Base-by-base conservation (phyloP, 495 filamentous ascomycete genomes). In the Penicillium nucicola region DNA sequence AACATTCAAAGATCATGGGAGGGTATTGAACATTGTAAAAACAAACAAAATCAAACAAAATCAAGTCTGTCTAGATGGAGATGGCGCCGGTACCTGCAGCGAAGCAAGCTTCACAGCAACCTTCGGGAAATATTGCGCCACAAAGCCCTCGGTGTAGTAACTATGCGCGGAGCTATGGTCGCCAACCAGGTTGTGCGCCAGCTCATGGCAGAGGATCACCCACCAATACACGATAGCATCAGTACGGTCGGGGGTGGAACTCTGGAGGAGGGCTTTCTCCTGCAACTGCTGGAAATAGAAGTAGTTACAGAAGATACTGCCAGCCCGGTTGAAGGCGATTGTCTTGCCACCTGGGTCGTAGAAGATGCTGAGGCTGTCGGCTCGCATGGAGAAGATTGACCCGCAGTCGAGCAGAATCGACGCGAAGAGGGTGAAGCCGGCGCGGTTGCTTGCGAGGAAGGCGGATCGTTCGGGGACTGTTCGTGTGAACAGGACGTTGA, bases 241-340 rank as follows among this genome's bases (percentile, higher is more conserved):
- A 5, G 76, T 76, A 62, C 64, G 79, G 38, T 71, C 77, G 37
- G 74, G 64, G 18, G 32, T 58, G 18, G 70, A 34, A 30, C 57
- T 63, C 51, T 70, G 64, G 13, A 76, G 70, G 12, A 76, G 54
- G 13, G 74, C 61, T 22, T 66, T 63, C 44, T 78, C 69, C 65
- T 98, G 93, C 23, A 95, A 67, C 56, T 91, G 81, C 42, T 85
- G 76, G 57, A 91, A 97, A 70, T 89, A 97, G 30, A 88, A 77
- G 53, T 91, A 81, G 60, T 97, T 99, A 77, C 90, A 97, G 75
- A 97, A 97, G 28, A 97, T 80, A 56, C 84, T 87, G 39, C 92
- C 91, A 34, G 78, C 78, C 18, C 76, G 75, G 62, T 97, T 99
- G 78, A 99, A 99, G 0, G 95, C 93, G 51, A 99, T 96, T 1